A percentile compares a stretch with the other conserved stretches of the same genome.
phyloP scores from a whole-genome alignment of 176 grass and related monocot species.

The Aegilops tauschii region DNA sequence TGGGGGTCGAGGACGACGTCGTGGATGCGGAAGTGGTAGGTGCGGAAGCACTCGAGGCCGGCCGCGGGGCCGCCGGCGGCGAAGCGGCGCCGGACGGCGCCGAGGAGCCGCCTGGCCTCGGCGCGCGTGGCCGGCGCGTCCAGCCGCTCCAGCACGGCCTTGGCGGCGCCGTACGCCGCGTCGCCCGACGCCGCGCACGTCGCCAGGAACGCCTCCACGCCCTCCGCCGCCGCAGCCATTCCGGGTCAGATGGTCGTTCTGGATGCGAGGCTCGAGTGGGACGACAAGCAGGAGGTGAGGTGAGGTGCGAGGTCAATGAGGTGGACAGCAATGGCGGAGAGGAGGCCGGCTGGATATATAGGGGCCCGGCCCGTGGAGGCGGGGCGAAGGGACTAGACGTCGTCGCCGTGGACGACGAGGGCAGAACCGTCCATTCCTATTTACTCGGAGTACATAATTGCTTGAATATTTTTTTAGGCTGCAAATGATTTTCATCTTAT shows the following conservation, averaged over 20 bases:
- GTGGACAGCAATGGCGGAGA: conserved; percentile 4
- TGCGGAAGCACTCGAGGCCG: conserved; percentile 63
- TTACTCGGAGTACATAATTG: background rate
- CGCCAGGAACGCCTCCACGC: conserved; percentile 63
- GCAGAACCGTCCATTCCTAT: background rate
- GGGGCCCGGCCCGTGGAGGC: background rate
- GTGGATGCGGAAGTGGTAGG: conserved; percentile 93
- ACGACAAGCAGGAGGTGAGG: background rate
- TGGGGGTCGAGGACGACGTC: conserved; percentile 58
- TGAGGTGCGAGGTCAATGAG: background rate
- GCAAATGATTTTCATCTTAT: too few species aligned
- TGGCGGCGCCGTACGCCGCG: conserved; percentile 76
- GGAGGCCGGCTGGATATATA: background rate
- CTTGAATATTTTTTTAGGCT: background rate
- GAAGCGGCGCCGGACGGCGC: conserved; percentile 67
- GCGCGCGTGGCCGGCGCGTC: conserved; percentile 53
- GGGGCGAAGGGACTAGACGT: background rate
- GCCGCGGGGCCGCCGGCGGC: conserved; percentile 32
- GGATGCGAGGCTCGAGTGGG: background rate
- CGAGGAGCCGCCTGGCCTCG: conserved; percentile 68
- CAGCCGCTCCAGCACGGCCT: conserved; percentile 71
- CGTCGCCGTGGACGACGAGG: conserved; percentile 2
- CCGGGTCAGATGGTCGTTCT: background rate
- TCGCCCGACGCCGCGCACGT: conserved; percentile 75
- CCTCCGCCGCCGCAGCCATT: background rate